Base-by-base conservation (phyloP, 1,284 basidiomycete genomes). In the Fomes fomentarius region DNA sequence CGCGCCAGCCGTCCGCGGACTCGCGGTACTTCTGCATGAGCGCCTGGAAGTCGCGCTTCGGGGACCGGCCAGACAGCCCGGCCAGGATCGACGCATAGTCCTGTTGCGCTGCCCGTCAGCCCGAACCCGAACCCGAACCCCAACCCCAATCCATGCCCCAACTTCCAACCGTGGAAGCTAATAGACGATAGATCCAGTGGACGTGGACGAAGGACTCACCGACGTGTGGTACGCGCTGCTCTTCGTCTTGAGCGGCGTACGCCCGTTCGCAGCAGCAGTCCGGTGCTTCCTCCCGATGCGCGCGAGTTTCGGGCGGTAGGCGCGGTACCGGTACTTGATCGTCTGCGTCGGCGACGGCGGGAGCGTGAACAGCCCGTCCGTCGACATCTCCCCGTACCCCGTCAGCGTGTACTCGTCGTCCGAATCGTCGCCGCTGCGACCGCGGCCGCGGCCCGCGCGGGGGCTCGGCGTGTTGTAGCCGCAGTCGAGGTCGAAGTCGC, bases 301-400 rank as follows among this genome's bases (percentile, higher is more conserved):
- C 41, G 56, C 56, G 44, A 54, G 59, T 51, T 61, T 61, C 25
- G 59, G 56, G 22, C 59, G 55, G 48, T 57, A 61, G 26, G 56
- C 59, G 56, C 56, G 59, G 54, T 58, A 61, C 50, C 59, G 59
- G 54, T 61, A 61, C 56, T 61, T 57, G 56, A 58, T 51, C 48
- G 59, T 61, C 51, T 61, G 56, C 48, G 59, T 61, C 24, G 59
- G 56, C 22, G 59, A 57, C 26, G 59, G 59, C 42, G 59, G 59
- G 48, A 61, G 56, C 53, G 26, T 53, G 53, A 61, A 58, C 39
- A 41, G 33, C 12, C 21, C 25, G 21, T 61, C 59, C 10, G 50
- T 35, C 11, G 59, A 56, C 28, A 61, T 21, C 53, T 61, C 56
- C 48, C 59, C 59, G 47, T 58, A 61, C 12, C 50, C 59, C 25